These are phyloP conservation scores for Triticum urartu DNA, from an alignment of 176 grass and related monocot species.

Conservation along the genomic window DNA sequence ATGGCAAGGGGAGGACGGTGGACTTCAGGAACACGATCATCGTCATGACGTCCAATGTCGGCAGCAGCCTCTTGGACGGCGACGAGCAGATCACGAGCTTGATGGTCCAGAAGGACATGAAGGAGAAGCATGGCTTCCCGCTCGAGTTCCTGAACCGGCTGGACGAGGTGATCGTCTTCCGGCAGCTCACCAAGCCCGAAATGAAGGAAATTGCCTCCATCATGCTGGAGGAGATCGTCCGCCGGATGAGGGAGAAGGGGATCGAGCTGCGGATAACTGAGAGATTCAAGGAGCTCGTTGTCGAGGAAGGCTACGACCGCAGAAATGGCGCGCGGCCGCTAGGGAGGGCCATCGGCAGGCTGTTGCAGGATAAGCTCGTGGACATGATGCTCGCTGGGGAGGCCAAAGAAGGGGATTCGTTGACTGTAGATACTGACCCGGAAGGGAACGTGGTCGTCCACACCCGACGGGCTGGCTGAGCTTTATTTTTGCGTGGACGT, in stretches of 20 bases:
- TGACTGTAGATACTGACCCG: slow-evolving; percentile 60
- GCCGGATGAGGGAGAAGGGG: slow-evolving; percentile 59
- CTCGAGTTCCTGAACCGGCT: slow-evolving; percentile 80
- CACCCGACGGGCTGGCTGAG: slow-evolving; percentile 7
- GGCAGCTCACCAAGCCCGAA: slow-evolving; percentile 68
- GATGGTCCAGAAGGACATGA: slow-evolving; percentile 66
- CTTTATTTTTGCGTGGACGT: too few species aligned
- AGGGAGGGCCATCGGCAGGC: slow-evolving; percentile 69
- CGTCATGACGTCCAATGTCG: slow-evolving; percentile 85
- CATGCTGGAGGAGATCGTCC: slow-evolving; percentile 71
- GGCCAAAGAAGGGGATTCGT: slow-evolving; percentile 58
- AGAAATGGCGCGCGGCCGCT: slow-evolving; percentile 69
- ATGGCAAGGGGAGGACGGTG: slow-evolving; percentile 89
- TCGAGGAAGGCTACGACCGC: slow-evolving; percentile 71
- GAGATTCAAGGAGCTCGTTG: slow-evolving; percentile 69
- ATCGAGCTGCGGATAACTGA: slow-evolving; percentile 71
- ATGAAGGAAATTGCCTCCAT: slow-evolving; percentile 78
- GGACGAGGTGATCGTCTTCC: slow-evolving; percentile 90
- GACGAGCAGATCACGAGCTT: slow-evolving; percentile 59
- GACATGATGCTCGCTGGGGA: slow-evolving; percentile 66
- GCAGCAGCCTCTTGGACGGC: too few species aligned
- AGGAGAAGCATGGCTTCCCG: slow-evolving; percentile 56
- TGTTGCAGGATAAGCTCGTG: slow-evolving; percentile 69
- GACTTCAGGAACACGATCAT: slow-evolving; percentile 85
- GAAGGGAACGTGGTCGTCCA: slow-evolving; percentile 61